Base-by-base conservation (phyloP, 2,329 filamentous ascomycete species). In the Cadophora sp. region DNA sequence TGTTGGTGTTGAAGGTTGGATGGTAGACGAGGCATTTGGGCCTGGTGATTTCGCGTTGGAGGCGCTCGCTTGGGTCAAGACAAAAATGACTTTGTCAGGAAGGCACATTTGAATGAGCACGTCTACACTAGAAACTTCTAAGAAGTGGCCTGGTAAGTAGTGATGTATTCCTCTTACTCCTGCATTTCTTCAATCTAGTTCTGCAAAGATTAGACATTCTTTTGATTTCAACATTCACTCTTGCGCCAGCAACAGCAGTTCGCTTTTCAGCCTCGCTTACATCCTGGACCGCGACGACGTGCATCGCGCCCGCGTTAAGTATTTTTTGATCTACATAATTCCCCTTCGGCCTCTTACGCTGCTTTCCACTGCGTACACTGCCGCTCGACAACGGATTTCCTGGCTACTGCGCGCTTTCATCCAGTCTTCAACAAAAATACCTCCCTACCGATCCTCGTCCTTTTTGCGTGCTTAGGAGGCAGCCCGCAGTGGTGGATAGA, bases 41-140 rank as follows among this genome's bases (percentile, higher is more conserved):
- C 11, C 61, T 55, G 62, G 62, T 64, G 62, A 64, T 58, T 51
- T 56, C 62, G 62, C 62, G 62, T 62, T 63, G 22, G 27, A 56
- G 40, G 46, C 61, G 46, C 51, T 51, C 29, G 61, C 50, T 43
- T 48, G 24, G 14, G 50, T 31, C 31, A 31, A 53, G 29, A 46
- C 55, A 59, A 37, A 50, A 63, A 50, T 51, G 48, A 53, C 27
- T 50, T 64, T 9, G 27, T 34, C 40, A 27, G 43, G 64, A 43
- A 56, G 59, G 11, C 11, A 3, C 4, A 27, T 61, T 43, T 14
- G 26, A 12, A 31, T 50, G 40, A 11, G 43, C 12, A 62, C 37
- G 24, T 51, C 22, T 34, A 27, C 29, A 12, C 1, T 37, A 31
- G 5, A 43, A 16, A 16, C 19, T 4, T 16, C 12, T 16, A 43